Percentiles rank a stretch among this genome's conserved stretches.
phyloP scores from a whole-genome alignment of 1,284 basidiomycete species.

The Pyrrhoderma lamaoense region DNA sequence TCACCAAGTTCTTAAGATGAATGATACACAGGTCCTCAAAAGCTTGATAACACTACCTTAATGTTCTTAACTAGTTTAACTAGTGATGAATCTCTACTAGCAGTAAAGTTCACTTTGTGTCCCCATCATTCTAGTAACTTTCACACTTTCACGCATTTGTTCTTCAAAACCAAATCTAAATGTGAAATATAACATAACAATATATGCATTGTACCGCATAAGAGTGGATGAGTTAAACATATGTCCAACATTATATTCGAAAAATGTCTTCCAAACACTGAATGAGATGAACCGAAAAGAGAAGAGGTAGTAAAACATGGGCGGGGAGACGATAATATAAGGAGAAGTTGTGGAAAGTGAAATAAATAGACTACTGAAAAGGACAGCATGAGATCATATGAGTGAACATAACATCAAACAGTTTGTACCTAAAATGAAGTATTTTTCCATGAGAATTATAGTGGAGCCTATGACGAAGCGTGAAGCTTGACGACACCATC shows the following conservation, averaged over 20 bases:
- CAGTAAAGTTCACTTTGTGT: too few species aligned
- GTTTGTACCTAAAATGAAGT: slow-evolving; percentile 13
- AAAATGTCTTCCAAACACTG: slow-evolving; percentile 11
- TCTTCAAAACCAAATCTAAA: too few species aligned
- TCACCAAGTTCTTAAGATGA: too few species aligned
- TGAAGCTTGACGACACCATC: slow-evolving; percentile 94
- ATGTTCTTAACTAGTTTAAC: too few species aligned
- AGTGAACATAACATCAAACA: slow-evolving; percentile 17
- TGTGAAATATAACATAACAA: neutral
- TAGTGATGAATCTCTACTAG: too few species aligned
- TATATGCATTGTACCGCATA: slow-evolving; percentile 14
- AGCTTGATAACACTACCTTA: too few species aligned
- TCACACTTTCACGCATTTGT: too few species aligned
- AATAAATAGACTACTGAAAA: slow-evolving; percentile 13
- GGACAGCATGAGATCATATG: slow-evolving; percentile 8
- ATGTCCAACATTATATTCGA: slow-evolving; percentile 6
- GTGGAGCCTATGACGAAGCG: slow-evolving; percentile 60
- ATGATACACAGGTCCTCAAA: too few species aligned
- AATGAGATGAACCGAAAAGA: neutral
- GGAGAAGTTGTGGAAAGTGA: slow-evolving; percentile 5
- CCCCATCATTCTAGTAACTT: too few species aligned
- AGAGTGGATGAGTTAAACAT: neutral
- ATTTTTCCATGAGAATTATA: neutral
- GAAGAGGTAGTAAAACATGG: slow-evolving; percentile 1
- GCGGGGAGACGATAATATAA: neutral